phyloP scores from a whole-genome alignment of 1,139 yeast species.

The Ashbya aceris region DNA sequence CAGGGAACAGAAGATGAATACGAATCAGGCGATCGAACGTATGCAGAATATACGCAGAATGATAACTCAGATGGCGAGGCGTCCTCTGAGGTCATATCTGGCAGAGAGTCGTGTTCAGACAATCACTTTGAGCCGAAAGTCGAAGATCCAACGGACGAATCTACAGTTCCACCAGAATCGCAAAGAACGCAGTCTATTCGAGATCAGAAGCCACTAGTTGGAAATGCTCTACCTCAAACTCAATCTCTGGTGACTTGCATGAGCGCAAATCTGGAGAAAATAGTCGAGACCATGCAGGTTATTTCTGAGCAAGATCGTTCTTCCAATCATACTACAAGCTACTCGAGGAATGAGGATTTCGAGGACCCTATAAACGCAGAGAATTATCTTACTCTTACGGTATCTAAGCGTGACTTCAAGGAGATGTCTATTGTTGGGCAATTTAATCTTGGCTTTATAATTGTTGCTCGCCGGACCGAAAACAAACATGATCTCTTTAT shows the following conservation, averaged over 20 bases:
- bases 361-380: slow-evolving; percentile 45
- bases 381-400: slow-evolving; percentile 41
- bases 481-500: slow-evolving; percentile 57
- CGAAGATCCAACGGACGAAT: too few species aligned
- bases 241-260: background rate
- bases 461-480: slow-evolving; percentile 46
- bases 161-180: too few species aligned
- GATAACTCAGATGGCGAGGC: too few species aligned
- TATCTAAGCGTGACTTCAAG: slow-evolving; percentile 55
- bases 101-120: too few species aligned
- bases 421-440: slow-evolving; percentile 81
- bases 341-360: slow-evolving; percentile 19
- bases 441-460: slow-evolving; percentile 82
- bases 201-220: too few species aligned
- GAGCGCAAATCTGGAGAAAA: background rate
- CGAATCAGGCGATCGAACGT: too few species aligned
- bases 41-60: too few species aligned
- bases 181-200: too few species aligned
- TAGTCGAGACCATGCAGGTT: background rate
- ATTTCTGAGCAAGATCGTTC: background rate
- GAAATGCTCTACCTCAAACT: too few species aligned
- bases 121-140: too few species aligned
- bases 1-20: too few species aligned
- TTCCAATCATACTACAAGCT: slow-evolving; percentile 1
- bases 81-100: too few species aligned